Evolutionary conservation across 2,329 filamentous ascomycete genomes (phyloP), one percentile per base, ranked within the genome.

Genomic region (Alternaria solani): DNA sequence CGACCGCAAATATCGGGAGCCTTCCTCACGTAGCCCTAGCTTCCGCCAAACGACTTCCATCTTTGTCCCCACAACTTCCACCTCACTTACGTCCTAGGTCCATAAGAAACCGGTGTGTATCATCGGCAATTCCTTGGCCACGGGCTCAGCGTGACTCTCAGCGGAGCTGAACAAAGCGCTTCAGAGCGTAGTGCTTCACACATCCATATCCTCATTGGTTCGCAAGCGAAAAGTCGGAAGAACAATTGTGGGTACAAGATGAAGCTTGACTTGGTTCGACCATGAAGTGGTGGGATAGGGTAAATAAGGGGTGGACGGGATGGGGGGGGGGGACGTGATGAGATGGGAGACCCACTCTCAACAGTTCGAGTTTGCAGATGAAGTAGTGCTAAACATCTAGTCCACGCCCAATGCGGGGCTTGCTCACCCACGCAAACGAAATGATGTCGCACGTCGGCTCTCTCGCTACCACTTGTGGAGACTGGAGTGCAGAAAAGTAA

Each of bases 291-390:
- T 52, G 32, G 20, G 46, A 49, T 52, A 34, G 48, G 51, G 42
- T 39, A 32, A 55, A 55, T 20, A 46, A 44, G 51, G 32, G 51
- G 34, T 23, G 38, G 43, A 36, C 26, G 36, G 28, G 42, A 48
- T 32, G 32, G 32, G 28, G 47, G 18, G 32, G 32, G 28, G 47
- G 18, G 9, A 25, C 8, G 36, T 34, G 41, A 41, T 43, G 48
- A 28, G 25, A 43, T 46, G 20, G 23, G 12, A 47, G 63, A 55
- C 62, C 65, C 65, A 65, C 65, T 65, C 64, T 66, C 65, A 68
- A 68, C 65, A 68, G 49, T 63, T 66, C 54, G 57, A 54, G 39
- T 63, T 43, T 60, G 52, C 57, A 56, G 38, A 53, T 47, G 25
- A 39, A 42, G 18, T 49, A 47, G 42, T 20, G 16, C 51, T 48